These are phyloP conservation scores for Erythrophleum ivorense DNA, from an alignment of 331 rosid genomes.

Conservation along the genomic window DNA sequence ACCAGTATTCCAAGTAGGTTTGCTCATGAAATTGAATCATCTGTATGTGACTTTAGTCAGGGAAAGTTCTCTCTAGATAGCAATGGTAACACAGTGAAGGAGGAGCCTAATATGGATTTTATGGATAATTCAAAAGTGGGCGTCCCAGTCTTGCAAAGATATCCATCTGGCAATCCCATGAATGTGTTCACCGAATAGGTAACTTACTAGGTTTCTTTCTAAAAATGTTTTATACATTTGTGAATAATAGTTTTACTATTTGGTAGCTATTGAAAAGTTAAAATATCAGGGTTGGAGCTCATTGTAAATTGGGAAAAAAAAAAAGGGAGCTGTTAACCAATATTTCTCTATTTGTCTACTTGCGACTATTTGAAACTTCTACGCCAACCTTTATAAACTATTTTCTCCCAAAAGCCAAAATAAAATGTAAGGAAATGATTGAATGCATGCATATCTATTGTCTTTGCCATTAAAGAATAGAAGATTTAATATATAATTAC, in stretches of 20 bases:
- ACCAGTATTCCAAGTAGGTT: slow-evolving; percentile 58
- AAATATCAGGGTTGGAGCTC: not conserved
- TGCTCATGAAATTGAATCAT: slow-evolving; percentile 56
- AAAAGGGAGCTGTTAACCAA: slow-evolving; percentile 22
- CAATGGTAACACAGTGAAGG: slow-evolving; percentile 57
- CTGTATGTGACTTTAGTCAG: slow-evolving; percentile 50
- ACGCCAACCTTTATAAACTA: not conserved
- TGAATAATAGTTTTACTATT: slow-evolving; percentile 27
- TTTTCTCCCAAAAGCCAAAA: slow-evolving; percentile 3
- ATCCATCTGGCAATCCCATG: slow-evolving; percentile 52
- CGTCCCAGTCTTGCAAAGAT: slow-evolving; percentile 43
- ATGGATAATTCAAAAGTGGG: slow-evolving; percentile 48
- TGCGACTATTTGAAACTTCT: not conserved
- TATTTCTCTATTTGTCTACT: slow-evolving; percentile 10
- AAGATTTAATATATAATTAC: slow-evolving; percentile 4
- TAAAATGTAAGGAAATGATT: not conserved
- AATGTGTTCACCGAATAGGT: slow-evolving; percentile 65
- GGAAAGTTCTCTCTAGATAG: slow-evolving; percentile 48
- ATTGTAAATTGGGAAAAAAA: slow-evolving; percentile 8
- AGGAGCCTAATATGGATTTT: slow-evolving; percentile 54
- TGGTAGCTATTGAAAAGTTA: slow-evolving; percentile 4
- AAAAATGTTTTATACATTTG: slow-evolving; percentile 20
- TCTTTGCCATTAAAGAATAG: not conserved
- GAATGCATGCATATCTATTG: slow-evolving; percentile 7
- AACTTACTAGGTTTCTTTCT: slow-evolving; percentile 16